Base-by-base conservation (phyloP, 768 basidiomycete species). In the Phylloporus sp. region DNA sequence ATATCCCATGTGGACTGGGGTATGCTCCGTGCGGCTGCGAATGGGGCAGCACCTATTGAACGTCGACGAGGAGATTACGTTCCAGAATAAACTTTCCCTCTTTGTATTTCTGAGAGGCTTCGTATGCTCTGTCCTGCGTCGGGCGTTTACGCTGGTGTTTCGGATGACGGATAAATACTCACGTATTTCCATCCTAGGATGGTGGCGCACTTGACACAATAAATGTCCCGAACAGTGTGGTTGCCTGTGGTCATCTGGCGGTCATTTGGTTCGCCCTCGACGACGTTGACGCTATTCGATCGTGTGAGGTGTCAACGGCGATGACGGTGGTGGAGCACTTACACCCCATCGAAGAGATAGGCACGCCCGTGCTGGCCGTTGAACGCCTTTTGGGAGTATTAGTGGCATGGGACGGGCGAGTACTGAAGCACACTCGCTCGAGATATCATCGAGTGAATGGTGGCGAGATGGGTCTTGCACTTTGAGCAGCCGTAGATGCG, bases 111-210 rank as follows among this genome's bases (percentile, higher is more conserved):
- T 99, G 94, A 8, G 82, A 77, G 10, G 75, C 63, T 62, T 97
- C 94, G 63, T 83, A 96, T 14, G 95, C 95, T 46, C 81, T 81
- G 66, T 96, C 95, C 95, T 96, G 59, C 37, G n/a, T 39, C 41
- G 17, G 6, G 41, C 41, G 11, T 35, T 44, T 26, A 38, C 23
- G 35, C 42, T 44, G 52, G 50, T 6, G 29, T 17, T 28, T 26
- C 26, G 8, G 36, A 15, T 23, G 10, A 14, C 22, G 42, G 9
- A 27, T 2, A 27, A 20, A 21, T 28, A 61, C 59, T 32, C 64
- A 90, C 96, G 67, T 99, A 99, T 92, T 97, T 97, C 95, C 96
- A 98, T 46, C 95, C 95, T 26, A 99, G 77, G 15, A 77, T 80
- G 40, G 78, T 79, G 49, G 81, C 78, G 68, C 95, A 99, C 67